Base-by-base conservation (phyloP, 2,329 filamentous ascomycete genomes). In the Phyllosticta citribraziliensis region DNA sequence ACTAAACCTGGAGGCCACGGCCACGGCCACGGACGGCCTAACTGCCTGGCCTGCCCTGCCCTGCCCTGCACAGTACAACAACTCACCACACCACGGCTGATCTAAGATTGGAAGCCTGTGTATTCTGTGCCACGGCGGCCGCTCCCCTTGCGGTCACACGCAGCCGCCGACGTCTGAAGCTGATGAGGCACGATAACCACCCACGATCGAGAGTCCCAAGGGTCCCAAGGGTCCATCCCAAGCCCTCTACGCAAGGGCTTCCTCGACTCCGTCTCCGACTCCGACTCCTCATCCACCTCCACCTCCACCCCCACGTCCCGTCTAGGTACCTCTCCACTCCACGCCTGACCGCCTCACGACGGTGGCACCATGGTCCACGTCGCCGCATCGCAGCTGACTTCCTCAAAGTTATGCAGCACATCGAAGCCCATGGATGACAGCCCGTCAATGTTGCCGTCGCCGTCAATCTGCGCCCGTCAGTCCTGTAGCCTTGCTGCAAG, bases 401-500 rank as follows among this genome's bases (percentile, higher is more conserved):
- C 89, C 68, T 96, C 90, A 72, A 91, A 95, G 51, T 82, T 86
- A 74, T 93, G 88, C 64, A 91, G 76, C 53, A 89, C 82, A 65
- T 85, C 84, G 69, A 95, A 95, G 1, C 90, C 90, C 87, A 95
- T 90, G 0, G 84, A 84, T 60, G 86, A 80, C 62, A 95, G 77
- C 40, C 86, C 84, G 71, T 94, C 89, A 65, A 85, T 84, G 55
- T 85, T 84, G 58, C 88, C 87, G 69, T 91, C 88, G 17, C 82
- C 82, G 63, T 86, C 83, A 72, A 87, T 85, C 87, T 89, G 66
- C 56, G 20, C 8, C 22, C 19, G 40, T 58, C 40, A 4, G 19
- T 57, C 62, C 67, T 70, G 65, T 70, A 73, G 68, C 65, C 60
- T 60, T 60, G 54, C 22, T 20, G n/a, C 53, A 62, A 63, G 12